A percentile compares a stretch with the other conserved stretches of the same genome.
phyloP scores from a whole-genome alignment of 305 asterid species.

The Fraxinus dipetala region DNA sequence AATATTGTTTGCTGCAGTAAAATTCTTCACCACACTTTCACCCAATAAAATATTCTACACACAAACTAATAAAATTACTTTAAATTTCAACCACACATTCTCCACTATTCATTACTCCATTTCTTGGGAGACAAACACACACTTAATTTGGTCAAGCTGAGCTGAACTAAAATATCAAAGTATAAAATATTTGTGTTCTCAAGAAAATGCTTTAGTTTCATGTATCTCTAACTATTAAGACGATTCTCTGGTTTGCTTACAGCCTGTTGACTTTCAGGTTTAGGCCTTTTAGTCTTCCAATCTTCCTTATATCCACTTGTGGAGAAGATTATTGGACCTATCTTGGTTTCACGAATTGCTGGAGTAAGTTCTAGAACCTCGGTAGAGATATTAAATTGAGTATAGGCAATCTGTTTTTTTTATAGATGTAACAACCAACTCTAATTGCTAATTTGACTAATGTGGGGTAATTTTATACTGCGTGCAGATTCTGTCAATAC shows the following conservation, averaged over 20 bases:
- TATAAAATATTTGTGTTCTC: neutral
- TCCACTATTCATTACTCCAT: no score
- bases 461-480: neutral
- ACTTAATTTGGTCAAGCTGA: no score
- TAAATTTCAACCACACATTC: no score
- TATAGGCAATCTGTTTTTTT: conserved; percentile 9
- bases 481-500: conserved; percentile 64
- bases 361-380: conserved; percentile 54
- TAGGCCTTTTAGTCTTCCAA: conserved; percentile 74
- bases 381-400: neutral
- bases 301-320: conserved; percentile 53
- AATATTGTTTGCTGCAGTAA: no score
- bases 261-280: conserved; percentile 46
- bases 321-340: conserved; percentile 64
- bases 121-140: no score
- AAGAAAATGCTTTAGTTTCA: neutral
- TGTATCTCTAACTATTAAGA: neutral
- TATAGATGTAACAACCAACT: neutral
- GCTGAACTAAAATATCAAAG: no score
- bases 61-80: no score
- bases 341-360: conserved; percentile 47
- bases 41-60: no score
- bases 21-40: no score
- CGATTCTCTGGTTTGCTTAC: neutral
- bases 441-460: neutral